These are phyloP conservation scores for Volvox reticuliferus DNA, from an alignment of 139 green algal genomes.

Conservation along the genomic window DNA sequence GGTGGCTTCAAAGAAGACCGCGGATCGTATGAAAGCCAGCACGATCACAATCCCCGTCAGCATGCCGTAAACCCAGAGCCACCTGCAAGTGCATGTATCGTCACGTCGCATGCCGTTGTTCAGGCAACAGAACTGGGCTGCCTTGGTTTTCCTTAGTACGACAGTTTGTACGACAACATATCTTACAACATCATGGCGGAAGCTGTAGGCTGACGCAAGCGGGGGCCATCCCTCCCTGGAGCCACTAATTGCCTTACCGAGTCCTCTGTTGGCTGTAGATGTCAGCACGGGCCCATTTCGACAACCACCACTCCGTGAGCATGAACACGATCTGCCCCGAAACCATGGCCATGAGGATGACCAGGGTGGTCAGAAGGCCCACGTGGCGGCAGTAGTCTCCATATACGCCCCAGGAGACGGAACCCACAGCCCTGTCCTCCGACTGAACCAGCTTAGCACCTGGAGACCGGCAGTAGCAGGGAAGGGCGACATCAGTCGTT, in stretches of 20 bases:
- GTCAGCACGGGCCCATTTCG: constrained; percentile 61
- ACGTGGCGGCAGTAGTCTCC: constrained; percentile 59
- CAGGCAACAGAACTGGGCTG: too few relatives aligned
- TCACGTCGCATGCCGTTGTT: too few relatives aligned
- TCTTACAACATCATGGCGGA: too few relatives aligned
- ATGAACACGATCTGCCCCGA: constrained; percentile 74
- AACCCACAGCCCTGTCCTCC: constrained; percentile 66
- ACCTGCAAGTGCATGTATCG: constrained; percentile 17
- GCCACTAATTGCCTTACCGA: constrained; percentile 1
- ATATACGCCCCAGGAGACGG: constrained; percentile 78
- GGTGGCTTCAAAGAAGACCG: constrained; percentile 75
- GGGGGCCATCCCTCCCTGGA: too few relatives aligned
- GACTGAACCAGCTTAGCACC: constrained; percentile 51
- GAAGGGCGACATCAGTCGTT: too few relatives aligned
- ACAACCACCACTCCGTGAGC: constrained; percentile 78
- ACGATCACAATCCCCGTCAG: constrained; percentile 66
- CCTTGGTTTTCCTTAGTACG: too few relatives aligned
- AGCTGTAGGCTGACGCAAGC: too few relatives aligned
- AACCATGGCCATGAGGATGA: constrained; percentile 66
- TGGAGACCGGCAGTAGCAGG: too few relatives aligned
- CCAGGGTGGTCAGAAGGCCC: constrained; percentile 25
- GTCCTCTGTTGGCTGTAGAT: background rate
- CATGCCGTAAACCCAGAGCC: constrained; percentile 72
- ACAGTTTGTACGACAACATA: too few relatives aligned
- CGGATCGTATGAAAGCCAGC: constrained; percentile 61